Conservation (phyloP, 768 basidiomycete species). For the Leccinum obscurum region DNA sequence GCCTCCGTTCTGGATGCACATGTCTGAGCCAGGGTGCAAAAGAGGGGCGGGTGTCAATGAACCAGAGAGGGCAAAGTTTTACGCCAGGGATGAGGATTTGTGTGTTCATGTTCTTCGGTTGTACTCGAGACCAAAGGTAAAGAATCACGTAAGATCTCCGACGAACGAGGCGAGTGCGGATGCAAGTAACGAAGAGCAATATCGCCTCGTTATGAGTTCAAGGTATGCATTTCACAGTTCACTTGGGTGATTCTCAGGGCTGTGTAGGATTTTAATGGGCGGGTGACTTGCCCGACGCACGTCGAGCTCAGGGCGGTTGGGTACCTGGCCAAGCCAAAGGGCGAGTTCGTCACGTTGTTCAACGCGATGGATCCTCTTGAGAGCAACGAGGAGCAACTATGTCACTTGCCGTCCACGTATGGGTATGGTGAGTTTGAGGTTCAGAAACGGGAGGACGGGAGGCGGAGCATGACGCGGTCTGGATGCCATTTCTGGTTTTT, state of each 20-base stretch:
- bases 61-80: no score
- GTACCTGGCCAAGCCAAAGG: slow-evolving; percentile 66
- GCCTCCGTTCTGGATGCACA: slow-evolving; percentile 95
- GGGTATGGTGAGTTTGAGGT: slow-evolving; percentile 61
- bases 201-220: slow-evolving; percentile 52
- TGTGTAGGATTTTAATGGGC: background rate
- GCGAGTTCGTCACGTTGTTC: slow-evolving; percentile 70
- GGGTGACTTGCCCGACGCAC: slow-evolving; percentile 23
- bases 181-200: slow-evolving; percentile 61
- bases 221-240: slow-evolving; percentile 70
- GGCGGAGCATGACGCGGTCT: slow-evolving; percentile 56
- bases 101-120: background rate
- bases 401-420: slow-evolving; percentile 54
- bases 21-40: slow-evolving; percentile 47
- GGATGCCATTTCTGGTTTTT: slow-evolving; percentile 55
- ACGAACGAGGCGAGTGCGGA: slow-evolving; percentile 42
- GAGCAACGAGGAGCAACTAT: slow-evolving; percentile 43
- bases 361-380: slow-evolving; percentile 61
- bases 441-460: slow-evolving; percentile 47
- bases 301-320: slow-evolving; percentile 74
- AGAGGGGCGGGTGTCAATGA: no score
- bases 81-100: no score
- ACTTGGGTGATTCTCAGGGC: slow-evolving; percentile 40
- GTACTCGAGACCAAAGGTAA: background rate
- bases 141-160: slow-evolving; percentile 29